Percentiles rank a stretch among this genome's conserved stretches.
Conservation (phyloP, 306 rosid genomes). For the Urtica urens region DNA sequence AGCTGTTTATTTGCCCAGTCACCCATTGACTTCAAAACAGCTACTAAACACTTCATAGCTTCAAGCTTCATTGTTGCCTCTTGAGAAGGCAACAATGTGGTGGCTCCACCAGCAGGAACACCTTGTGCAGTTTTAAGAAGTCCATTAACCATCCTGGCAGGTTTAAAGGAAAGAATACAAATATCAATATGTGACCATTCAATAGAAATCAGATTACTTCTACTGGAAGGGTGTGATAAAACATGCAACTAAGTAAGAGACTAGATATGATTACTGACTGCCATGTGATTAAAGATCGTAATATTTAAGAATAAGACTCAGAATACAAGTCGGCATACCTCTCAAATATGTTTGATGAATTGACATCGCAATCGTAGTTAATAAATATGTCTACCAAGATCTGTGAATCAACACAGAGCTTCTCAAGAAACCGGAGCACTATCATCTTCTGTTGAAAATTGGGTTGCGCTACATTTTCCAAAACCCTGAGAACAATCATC, state of each 20-base stretch:
- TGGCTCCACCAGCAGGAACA: constrained; percentile 82
- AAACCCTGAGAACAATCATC: constrained; percentile 95
- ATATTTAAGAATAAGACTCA: constrained; percentile 4
- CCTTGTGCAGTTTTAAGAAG: constrained; percentile 99
- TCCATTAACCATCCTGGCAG: constrained; percentile 94
- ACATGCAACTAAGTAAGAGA: constrained; percentile 4
- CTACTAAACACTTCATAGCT: constrained; percentile 90
- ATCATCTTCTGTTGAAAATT: constrained; percentile 98
- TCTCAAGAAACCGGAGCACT: constrained; percentile 92
- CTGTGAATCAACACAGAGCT: constrained; percentile 87
- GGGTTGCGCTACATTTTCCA: constrained; percentile 94
- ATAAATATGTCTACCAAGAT: constrained; percentile 93
- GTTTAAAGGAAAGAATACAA: constrained; percentile 10
- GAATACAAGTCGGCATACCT: constrained; percentile 43
- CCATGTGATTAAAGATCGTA: neutral
- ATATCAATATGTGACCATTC: constrained; percentile 5
- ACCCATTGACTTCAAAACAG: constrained; percentile 74
- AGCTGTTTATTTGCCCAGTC: constrained; percentile 92
- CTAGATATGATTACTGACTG: constrained; percentile 7
- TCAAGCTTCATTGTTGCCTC: constrained; percentile 82
- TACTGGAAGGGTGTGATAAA: constrained; percentile 3
- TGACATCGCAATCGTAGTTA: constrained; percentile 98
- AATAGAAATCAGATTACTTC: constrained; percentile 17
- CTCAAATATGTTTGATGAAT: constrained; percentile 97
- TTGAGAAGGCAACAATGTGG: constrained; percentile 87